Percentiles rank a stretch among this genome's conserved stretches.
These are phyloP conservation scores for Lactarius vividus DNA, from an alignment of 768 basidiomycete species.

Conservation along the genomic window DNA sequence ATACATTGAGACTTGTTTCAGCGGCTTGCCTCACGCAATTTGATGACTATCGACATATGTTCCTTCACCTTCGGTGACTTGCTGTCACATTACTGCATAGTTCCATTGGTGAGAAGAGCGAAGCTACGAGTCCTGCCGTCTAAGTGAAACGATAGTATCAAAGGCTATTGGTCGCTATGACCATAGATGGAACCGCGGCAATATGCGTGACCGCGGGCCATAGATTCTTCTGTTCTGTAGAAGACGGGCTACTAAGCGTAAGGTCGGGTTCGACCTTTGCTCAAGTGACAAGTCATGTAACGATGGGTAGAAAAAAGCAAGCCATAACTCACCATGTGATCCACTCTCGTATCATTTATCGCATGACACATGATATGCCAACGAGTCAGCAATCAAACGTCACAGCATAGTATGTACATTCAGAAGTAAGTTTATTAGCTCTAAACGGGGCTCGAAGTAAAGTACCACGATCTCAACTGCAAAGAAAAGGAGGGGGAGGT, in stretches of 20 bases:
- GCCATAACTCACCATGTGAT: not conserved
- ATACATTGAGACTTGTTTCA: not conserved
- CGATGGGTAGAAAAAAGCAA: not conserved
- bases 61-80: not conserved
- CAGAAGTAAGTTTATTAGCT: not conserved
- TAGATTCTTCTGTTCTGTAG: not conserved
- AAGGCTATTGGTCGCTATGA: not conserved
- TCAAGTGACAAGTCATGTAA: not conserved
- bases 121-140: not conserved
- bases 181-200: not conserved
- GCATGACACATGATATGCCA: not conserved
- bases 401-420: not conserved
- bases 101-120: not conserved
- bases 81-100: not conserved
- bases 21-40: not conserved
- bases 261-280: not conserved
- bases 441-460: not conserved
- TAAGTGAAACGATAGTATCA: not conserved
- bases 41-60: not conserved
- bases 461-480: conserved; percentile 6
- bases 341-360: not conserved
- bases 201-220: not conserved
- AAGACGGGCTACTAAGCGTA: not conserved
- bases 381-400: not conserved
- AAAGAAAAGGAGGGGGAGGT: not conserved